These are phyloP conservation scores for Davidsoniella eucalypti DNA, from an alignment of 2,329 filamentous ascomycete species.

Conservation along the genomic window DNA sequence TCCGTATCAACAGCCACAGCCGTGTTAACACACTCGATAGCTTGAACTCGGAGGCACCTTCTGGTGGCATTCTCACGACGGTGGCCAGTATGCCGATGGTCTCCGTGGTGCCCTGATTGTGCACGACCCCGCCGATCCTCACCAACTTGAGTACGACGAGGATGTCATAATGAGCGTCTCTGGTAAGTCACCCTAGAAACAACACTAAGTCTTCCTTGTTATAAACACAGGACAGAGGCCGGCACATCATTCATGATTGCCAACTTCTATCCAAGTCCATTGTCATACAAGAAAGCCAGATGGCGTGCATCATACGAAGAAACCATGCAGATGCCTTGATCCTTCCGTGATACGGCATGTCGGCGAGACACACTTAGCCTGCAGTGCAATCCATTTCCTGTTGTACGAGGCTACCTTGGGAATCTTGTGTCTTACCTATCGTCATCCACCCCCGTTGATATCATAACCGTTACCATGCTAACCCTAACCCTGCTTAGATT, in stretches of 20 bases:
- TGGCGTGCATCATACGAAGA: too few relatives aligned
- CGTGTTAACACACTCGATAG: slow-evolving; percentile 14
- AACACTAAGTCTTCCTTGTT: too few relatives aligned
- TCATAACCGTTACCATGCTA: neutral
- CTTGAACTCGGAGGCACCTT: slow-evolving; percentile 28
- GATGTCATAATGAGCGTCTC: slow-evolving; percentile 36
- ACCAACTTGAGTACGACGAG: slow-evolving; percentile 30
- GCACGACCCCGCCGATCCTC: slow-evolving; percentile 31
- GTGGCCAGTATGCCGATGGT: slow-evolving; percentile 40
- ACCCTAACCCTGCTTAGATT: slow-evolving; percentile 23
- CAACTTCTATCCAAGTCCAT: too few relatives aligned
- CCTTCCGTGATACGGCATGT: too few relatives aligned
- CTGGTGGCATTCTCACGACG: slow-evolving; percentile 23
- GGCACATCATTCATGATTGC: too few relatives aligned
- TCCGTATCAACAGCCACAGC: neutral
- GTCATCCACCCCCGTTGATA: neutral
- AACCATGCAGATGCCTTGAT: too few relatives aligned
- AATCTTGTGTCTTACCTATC: neutral
- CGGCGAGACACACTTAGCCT: too few relatives aligned
- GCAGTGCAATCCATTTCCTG: too few relatives aligned
- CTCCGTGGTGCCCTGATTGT: slow-evolving; percentile 38
- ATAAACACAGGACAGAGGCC: neutral
- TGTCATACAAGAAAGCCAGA: too few relatives aligned
- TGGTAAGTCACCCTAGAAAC: slow-evolving; percentile 4
- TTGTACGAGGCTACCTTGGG: too few relatives aligned